Base-by-base conservation (phyloP, 2,329 filamentous ascomycete genomes). In the Penicillium crustosum region DNA sequence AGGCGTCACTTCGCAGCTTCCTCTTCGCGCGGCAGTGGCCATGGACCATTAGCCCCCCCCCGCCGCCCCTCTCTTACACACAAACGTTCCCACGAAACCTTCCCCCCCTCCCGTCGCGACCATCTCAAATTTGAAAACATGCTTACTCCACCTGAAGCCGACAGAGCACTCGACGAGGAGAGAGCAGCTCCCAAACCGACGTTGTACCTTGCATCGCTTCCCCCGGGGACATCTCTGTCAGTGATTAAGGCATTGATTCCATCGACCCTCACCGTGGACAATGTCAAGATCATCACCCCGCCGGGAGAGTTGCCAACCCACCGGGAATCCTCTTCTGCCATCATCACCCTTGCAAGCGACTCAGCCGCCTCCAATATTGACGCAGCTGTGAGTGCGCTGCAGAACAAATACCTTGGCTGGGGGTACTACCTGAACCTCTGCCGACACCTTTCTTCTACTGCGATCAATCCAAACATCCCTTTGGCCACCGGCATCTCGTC, bases 341-440 rank as follows among this genome's bases (percentile, higher is more conserved):
- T 96, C 66, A 89, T 94, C 45, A 92, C 89, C 0, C 77, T 96
- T 31, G 86, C 89, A 1, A 86, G 89, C 57, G 90, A 94, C 63
- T 94, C 91, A 0, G 85, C 91, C 0, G 89, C 89, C 0, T 89
- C 87, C 25, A 90, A 95, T 56, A 93, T 97, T 53, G 92, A 97
- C 68, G 82, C 85, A 4, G 84, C 88, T 0, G 90, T 96, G 52
- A 93, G 87, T 69, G 77, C 84, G 4, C 77, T 96, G 33, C 90
- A 95, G 70, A 92, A 94, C 63, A 86, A 83, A 64, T 96, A 97
- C 71, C 79, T 96, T 17, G 93, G 93, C 17, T 91, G 86, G 71
- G 93, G 93, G 6, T 91, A 89, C 77, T 89, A 93, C 73, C 80
- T 97, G 2, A 88, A 85, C 7, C 82, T 96, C 44, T 90, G 93